These are phyloP conservation scores for Candida verbasci DNA, from an alignment of 805 yeast species.

Conservation along the genomic window DNA sequence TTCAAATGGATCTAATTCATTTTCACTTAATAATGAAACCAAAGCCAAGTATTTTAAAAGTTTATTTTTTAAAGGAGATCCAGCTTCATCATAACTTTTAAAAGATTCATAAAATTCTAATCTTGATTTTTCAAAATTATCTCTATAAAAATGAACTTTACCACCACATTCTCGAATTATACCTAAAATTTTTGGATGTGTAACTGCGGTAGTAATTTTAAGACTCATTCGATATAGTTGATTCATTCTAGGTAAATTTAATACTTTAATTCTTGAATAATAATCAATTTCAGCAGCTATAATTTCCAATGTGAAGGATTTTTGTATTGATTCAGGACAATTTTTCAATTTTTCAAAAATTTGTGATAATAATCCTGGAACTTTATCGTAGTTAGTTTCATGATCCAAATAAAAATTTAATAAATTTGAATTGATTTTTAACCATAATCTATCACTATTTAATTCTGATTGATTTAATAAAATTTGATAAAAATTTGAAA, in stretches of 20 bases:
- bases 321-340: conserved; percentile 42
- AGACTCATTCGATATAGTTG: conserved; percentile 43
- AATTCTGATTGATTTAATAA: conserved; percentile 15
- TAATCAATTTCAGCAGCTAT: conserved; percentile 64
- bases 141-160: conserved; percentile 55
- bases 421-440: conserved; percentile 44
- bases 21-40: conserved; percentile 58
- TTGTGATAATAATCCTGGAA: conserved; percentile 27
- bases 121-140: conserved; percentile 55
- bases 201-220: conserved; percentile 54
- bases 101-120: conserved; percentile 56
- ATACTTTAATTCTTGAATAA: conserved; percentile 34
- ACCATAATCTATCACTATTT: conserved; percentile 38
- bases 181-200: conserved; percentile 73
- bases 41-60: conserved; percentile 60
- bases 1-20: conserved; percentile 66
- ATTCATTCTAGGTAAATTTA: conserved; percentile 34
- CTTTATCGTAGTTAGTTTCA: conserved; percentile 11
- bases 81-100: conserved; percentile 42
- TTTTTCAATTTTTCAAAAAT: conserved; percentile 35
- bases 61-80: conserved; percentile 43
- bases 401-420: conserved; percentile 22
- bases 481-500: conserved; percentile 25
- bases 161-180: conserved; percentile 78
- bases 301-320: conserved; percentile 53